A percentile compares a stretch with the other conserved stretches of the same genome.
phyloP scores from a whole-genome alignment of 1,284 basidiomycete genomes.

The Ceratobasidium theobromae region DNA sequence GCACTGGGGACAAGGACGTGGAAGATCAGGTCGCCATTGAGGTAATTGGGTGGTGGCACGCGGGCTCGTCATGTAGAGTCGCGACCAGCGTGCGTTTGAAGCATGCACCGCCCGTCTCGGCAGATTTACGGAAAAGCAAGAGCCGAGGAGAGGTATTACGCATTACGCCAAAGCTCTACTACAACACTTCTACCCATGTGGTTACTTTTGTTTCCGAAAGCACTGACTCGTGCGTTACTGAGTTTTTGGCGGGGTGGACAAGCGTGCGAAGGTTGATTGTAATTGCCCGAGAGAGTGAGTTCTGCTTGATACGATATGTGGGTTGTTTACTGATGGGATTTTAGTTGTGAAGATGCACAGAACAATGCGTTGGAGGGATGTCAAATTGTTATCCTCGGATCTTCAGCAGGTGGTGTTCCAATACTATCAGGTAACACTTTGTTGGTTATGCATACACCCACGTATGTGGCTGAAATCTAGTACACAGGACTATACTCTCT shows the following conservation, averaged over 20 bases:
- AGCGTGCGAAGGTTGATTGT: slow-evolving; percentile 88
- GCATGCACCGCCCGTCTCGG: slow-evolving; percentile 75
- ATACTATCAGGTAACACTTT: slow-evolving; percentile 48
- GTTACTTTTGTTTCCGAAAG: slow-evolving; percentile 84
- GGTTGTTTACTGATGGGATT: slow-evolving; percentile 23
- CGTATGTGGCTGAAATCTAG: background rate
- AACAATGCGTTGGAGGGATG: slow-evolving; percentile 65
- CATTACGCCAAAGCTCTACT: slow-evolving; percentile 80
- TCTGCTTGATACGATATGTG: slow-evolving; percentile 4
- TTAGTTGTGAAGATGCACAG: slow-evolving; percentile 80
- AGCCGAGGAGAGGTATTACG: slow-evolving; percentile 55
- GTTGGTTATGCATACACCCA: background rate
- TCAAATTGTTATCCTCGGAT: slow-evolving; percentile 81
- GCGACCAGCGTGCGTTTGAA: slow-evolving; percentile 85
- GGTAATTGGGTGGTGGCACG: slow-evolving; percentile 88
- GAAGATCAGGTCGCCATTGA: slow-evolving; percentile 74
- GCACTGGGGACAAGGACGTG: slow-evolving; percentile 85
- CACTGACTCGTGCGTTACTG: slow-evolving; percentile 82
- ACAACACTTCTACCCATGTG: slow-evolving; percentile 79
- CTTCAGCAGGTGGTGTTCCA: slow-evolving; percentile 86
- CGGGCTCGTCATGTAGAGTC: slow-evolving; percentile 55
- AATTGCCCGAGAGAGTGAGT: slow-evolving; percentile 79
- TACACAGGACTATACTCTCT: slow-evolving; percentile 29
- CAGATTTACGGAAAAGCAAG: slow-evolving; percentile 47
- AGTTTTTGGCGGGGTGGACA: slow-evolving; percentile 89